Conservation (phyloP, 179 eudicot genomes). For the Beta lomatogona region DNA sequence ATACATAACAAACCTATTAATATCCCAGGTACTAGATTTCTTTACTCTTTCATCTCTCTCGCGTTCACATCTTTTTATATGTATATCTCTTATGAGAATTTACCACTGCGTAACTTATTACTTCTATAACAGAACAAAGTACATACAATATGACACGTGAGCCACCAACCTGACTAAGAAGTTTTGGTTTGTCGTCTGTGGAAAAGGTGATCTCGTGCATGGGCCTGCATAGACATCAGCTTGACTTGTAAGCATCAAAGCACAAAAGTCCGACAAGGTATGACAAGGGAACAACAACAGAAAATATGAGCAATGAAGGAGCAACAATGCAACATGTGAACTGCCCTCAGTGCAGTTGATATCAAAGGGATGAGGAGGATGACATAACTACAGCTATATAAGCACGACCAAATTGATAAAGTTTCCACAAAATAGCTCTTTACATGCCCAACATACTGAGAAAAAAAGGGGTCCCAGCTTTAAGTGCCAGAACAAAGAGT, state of each 20-base stretch:
- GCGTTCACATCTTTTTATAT: background rate
- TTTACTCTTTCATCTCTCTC: background rate
- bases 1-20: background rate
- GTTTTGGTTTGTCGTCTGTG: slow-evolving; percentile 82
- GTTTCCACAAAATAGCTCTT: background rate
- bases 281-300: background rate
- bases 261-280: background rate
- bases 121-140: background rate
- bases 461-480: slow-evolving; percentile 7
- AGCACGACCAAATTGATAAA: background rate
- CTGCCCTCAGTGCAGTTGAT: background rate
- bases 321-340: background rate
- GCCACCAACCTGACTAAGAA: slow-evolving; percentile 73
- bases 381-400: slow-evolving; percentile 4
- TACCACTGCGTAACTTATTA: background rate
- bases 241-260: slow-evolving; percentile 18
- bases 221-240: slow-evolving; percentile 61
- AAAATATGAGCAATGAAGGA: background rate
- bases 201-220: slow-evolving; percentile 93
- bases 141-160: background rate
- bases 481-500: slow-evolving; percentile 13
- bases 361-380: slow-evolving; percentile 4
- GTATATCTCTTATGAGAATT: background rate
- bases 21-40: background rate
- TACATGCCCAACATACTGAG: background rate